Base-by-base conservation (phyloP, 2,329 filamentous ascomycete species). In the Pleomassaria siparia region DNA sequence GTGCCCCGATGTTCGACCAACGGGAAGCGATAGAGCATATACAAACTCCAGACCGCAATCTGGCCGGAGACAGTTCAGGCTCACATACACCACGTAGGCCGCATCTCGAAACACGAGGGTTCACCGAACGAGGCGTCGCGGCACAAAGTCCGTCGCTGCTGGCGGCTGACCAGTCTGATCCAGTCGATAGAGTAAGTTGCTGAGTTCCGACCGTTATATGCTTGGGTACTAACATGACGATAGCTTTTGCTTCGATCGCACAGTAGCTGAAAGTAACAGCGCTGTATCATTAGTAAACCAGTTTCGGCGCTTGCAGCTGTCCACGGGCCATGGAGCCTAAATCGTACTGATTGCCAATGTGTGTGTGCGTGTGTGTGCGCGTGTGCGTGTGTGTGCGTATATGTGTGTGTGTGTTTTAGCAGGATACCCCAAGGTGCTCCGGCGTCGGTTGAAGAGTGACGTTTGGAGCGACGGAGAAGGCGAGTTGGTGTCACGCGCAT, bases 1-100 rank as follows among this genome's bases (percentile, higher is more conserved):
- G 18, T n/a, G 29, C 28, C 43, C 86, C 87, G 42, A 78, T 95
- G 44, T 80, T 92, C 43, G 89, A 94, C 69, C 88, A 78, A 40
- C 56, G 60, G 9, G 56, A 62, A 40, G 29, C 50, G 5, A 52
- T 57, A 40, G 53, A 67, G 35, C 62, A 54, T 41, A 59, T 57
- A 44, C 40, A 44, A 8, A 51, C 60, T 28, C 67, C 71, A 26
- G 64, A 64, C 40, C 64, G 72, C 66, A 75, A 62, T 67, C 73
- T 66, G 58, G 16, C 43, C 11, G 24, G 40, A 13, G 44, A 53
- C 29, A 60, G 41, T 26, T 47, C 53, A 12, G 32, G 32, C 13
- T n/a, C 40, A 29, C 29, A 26, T 32, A 54, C 50, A 18, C 47
- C 54, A 20, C 47, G 49, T 51, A 75, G 84, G 47, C 84, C 84